Percentiles rank a stretch among this genome's conserved stretches.
These are phyloP conservation scores for Penicillium sp. DNA, from an alignment of 2,329 filamentous ascomycete species.

Conservation along the genomic window DNA sequence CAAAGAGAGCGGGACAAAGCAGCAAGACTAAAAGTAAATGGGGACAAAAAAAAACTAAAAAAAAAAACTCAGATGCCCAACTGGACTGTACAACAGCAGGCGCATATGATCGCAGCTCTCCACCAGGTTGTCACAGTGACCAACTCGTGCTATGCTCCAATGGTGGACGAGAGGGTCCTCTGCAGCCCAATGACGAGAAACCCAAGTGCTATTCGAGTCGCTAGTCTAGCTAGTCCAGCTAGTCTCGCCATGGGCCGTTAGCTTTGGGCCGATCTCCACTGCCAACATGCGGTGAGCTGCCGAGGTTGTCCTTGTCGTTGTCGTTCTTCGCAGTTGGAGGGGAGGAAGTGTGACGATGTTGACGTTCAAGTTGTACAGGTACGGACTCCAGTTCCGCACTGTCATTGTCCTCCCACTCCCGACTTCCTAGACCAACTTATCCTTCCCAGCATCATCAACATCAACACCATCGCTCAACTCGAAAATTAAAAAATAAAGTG, in stretches of 20 bases:
- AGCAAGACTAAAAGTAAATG: slow-evolving; percentile 10
- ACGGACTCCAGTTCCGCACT: no score
- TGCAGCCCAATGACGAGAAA: slow-evolving; percentile 18
- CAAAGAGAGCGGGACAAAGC: slow-evolving; percentile 9
- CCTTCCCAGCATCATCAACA: no score
- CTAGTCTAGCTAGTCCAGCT: neutral
- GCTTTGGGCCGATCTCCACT: slow-evolving; percentile 19
- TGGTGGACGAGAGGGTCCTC: slow-evolving; percentile 6
- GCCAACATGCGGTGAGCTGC: slow-evolving; percentile 28
- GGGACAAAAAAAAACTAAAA: slow-evolving; percentile 22
- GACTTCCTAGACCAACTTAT: no score
- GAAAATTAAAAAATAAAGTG: slow-evolving; percentile 5
- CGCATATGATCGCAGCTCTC: slow-evolving; percentile 12
- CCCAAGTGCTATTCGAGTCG: slow-evolving; percentile 3
- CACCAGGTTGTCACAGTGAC: slow-evolving; percentile 30
- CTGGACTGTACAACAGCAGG: slow-evolving; percentile 18
- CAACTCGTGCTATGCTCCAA: slow-evolving; percentile 22
- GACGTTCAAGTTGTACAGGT: no score
- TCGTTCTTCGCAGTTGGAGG: neutral
- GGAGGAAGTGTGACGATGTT: neutral
- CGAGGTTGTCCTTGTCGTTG: slow-evolving; percentile 18
- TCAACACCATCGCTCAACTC: no score
- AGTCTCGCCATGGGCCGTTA: slow-evolving; percentile 3
- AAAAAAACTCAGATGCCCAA: slow-evolving; percentile 23
- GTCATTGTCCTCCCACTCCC: no score